Percentiles rank a stretch among this genome's conserved stretches.
Conservation (phyloP, 345 rosid genomes). For the Citrus maxima region DNA sequence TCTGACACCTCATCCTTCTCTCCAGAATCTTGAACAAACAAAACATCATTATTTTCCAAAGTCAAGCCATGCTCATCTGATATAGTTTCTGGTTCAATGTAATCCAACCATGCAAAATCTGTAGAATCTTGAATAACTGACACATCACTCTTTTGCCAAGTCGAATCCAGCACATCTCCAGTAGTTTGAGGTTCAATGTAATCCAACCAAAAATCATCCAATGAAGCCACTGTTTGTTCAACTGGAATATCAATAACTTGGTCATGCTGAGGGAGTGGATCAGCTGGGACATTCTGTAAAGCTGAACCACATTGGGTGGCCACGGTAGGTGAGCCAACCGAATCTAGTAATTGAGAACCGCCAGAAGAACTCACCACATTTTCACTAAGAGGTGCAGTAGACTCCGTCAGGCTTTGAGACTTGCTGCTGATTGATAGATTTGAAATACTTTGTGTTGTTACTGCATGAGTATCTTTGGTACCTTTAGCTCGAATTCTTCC, state of each 20-base stretch:
- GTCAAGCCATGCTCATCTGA: slow-evolving; percentile 36
- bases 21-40: slow-evolving; percentile 22
- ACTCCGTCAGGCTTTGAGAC: slow-evolving; percentile 19
- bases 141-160: slow-evolving; percentile 31
- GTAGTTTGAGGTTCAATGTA: slow-evolving; percentile 36
- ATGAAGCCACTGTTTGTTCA: slow-evolving; percentile 22
- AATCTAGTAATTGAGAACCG: slow-evolving; percentile 24
- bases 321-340: slow-evolving; percentile 20
- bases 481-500: slow-evolving; percentile 43
- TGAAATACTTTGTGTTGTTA: slow-evolving; percentile 27
- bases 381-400: slow-evolving; percentile 22
- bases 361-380: slow-evolving; percentile 19
- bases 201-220: slow-evolving; percentile 46
- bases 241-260: slow-evolving; percentile 32
- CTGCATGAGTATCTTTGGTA: slow-evolving; percentile 38
- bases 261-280: slow-evolving; percentile 25
- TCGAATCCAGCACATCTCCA: slow-evolving; percentile 34
- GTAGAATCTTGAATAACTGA: slow-evolving; percentile 10
- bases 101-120: slow-evolving; percentile 50
- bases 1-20: slow-evolving; percentile 18
- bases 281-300: slow-evolving; percentile 28
- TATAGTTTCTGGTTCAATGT: slow-evolving; percentile 31
- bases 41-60: slow-evolving; percentile 33
- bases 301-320: slow-evolving; percentile 23
- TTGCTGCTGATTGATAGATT: slow-evolving; percentile 24